Base-by-base conservation (phyloP, 257 asterid species). In the Solanum virginianum region DNA sequence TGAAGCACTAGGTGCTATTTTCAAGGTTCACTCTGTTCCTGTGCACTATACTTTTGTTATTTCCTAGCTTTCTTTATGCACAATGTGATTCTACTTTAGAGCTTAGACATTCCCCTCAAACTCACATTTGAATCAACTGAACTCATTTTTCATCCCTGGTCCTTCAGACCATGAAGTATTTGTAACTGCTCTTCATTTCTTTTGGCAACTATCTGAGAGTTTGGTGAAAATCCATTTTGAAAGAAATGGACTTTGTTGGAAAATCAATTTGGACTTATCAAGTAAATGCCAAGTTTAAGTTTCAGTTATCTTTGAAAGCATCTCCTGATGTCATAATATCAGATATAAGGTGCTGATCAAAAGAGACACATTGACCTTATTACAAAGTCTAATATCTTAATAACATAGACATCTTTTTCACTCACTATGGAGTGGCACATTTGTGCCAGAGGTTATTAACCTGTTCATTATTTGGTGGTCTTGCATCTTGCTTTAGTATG, bases 1-100 rank as follows among this genome's bases (percentile, higher is more conserved):
- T 83, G 99, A 95, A 91, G 96, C 98, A 85, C 86, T 95, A 84
- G 97, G 97, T 87, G 92, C 97, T 88, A 91, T 91, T 86, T 93
- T 92, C 84, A 96, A 96, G 98, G 98, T 95, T 77, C 10, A 41
- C n/a, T 85, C 51, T 51, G 68, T 3, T 49, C 53, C 80, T 6
- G 18, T 68, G 47, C 32, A 12, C 57, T 16, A 24, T 51, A 15
- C 55, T 51, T 51, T 77, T 62, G 63, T 24, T 77, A 51, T 53
- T 77, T 51, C 39, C 47, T 75, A 43, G 20, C 12, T 22, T 24
- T 51, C 43, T 51, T 49, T 24, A 22, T 49, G 6, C n/a, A 26
- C 57, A 53, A 26, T 75, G 8, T 8, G n/a, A 47, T 75, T 24
- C 81, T 47, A 24, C 22, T 47, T 47, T 14, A 22, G 39, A 47